Percentiles rank a stretch among this genome's conserved stretches.
These are phyloP conservation scores for Aspergillus bridgeri DNA, from an alignment of 495 filamentous ascomycete genomes.

Conservation along the genomic window DNA sequence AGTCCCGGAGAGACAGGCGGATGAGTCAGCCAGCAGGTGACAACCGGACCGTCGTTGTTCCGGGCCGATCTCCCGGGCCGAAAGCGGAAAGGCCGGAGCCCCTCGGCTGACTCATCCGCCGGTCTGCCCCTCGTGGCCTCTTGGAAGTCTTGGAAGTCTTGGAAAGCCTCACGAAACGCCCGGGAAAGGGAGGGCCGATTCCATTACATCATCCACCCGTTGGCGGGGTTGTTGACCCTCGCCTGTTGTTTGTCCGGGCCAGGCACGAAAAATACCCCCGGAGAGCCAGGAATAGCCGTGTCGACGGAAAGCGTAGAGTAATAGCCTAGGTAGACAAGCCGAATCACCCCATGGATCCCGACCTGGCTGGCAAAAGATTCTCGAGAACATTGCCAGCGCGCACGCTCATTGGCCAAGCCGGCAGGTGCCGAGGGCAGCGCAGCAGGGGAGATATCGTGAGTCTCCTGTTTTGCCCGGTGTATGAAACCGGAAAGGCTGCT, in stretches of 20 bases:
- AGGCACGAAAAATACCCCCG: not conserved
- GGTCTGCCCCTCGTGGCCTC: no score
- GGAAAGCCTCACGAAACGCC: no score
- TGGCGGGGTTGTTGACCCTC: not conserved
- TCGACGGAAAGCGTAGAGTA: constrained; percentile 1
- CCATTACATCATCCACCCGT: not conserved
- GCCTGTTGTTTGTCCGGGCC: not conserved
- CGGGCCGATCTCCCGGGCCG: constrained; percentile 9
- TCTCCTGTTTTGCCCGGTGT: constrained; percentile 52
- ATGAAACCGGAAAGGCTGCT: constrained; percentile 48
- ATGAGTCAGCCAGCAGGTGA: constrained; percentile 5
- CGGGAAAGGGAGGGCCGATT: not conserved
- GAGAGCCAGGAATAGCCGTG: not conserved
- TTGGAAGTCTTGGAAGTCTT: no score
- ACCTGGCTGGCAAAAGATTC: constrained; percentile 34
- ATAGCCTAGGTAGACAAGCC: constrained; percentile 28
- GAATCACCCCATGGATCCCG: constrained; percentile 14
- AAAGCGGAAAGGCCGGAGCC: constrained; percentile 19
- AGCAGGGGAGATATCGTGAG: constrained; percentile 36
- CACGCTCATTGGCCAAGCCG: constrained; percentile 33
- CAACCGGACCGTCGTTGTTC: constrained; percentile 12
- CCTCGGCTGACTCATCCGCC: no score
- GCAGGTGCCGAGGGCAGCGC: constrained; percentile 33
- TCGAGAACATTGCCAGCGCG: constrained; percentile 26
- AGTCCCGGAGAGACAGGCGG: not conserved